Evolutionary conservation across 2,329 filamentous ascomycete species (phyloP).

Genomic region (Aspergillus niger): DNA sequence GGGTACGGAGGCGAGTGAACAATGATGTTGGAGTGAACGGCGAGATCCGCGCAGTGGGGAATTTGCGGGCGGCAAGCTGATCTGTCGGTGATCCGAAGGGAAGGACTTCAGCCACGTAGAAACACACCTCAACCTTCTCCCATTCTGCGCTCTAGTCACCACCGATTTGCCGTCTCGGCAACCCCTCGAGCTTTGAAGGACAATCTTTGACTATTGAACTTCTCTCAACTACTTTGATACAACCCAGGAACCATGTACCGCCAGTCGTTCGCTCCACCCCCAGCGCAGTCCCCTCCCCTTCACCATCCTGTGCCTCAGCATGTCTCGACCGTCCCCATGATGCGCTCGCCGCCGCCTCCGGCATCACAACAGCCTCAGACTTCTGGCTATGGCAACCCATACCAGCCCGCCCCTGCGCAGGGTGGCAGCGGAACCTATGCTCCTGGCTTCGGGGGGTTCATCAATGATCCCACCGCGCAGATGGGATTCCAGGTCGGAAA

Average conservation of each 20-base stretch:
- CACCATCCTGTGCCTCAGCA: conserved; percentile 98
- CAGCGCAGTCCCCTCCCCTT: conserved; percentile 80
- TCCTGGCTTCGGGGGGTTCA: conserved; percentile 82
- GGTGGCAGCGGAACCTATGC: conserved; percentile 44
- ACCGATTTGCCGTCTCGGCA: background rate
- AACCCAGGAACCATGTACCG: conserved; percentile 70
- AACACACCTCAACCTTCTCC: conserved; percentile 24
- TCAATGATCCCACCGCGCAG: conserved; percentile 92
- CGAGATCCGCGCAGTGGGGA: conserved; percentile 21
- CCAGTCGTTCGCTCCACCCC: conserved; percentile 73
- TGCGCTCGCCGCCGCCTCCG: conserved; percentile 85
- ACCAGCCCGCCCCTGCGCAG: conserved; percentile 48
- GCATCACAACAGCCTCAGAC: conserved; percentile 70
- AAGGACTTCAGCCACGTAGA: conserved; percentile 37
- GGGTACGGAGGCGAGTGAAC: conserved; percentile 7
- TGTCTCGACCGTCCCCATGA: conserved; percentile 95
- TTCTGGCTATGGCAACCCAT: conserved; percentile 53
- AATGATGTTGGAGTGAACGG: conserved; percentile 1
- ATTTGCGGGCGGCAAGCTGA: conserved; percentile 25
- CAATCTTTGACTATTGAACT: background rate
- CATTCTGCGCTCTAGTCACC: background rate
- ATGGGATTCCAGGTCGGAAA: conserved; percentile 94
- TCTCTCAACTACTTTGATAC: background rate
- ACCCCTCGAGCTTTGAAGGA: conserved; percentile 9
- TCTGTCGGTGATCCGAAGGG: conserved; percentile 25